Percentiles rank a stretch among this genome's conserved stretches.
Evolutionary conservation across 345 rosid genomes (phyloP).

Genomic region (Populus tremula): DNA sequence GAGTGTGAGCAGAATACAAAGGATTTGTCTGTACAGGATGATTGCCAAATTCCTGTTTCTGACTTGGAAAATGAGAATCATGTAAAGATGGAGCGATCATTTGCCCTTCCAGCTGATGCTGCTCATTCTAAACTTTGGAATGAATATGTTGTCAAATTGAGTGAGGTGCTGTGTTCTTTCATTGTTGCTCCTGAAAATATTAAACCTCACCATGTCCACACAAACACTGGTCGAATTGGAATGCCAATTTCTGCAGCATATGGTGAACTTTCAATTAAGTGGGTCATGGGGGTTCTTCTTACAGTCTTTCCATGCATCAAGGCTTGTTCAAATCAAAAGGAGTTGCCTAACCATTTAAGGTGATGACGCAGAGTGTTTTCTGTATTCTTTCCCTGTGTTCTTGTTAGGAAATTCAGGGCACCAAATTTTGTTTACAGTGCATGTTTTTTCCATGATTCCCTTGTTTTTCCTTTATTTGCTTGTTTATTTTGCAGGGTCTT

Average conservation of each 20-base stretch:
- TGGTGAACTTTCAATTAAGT: slow-evolving; percentile 64
- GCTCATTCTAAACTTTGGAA: slow-evolving; percentile 46
- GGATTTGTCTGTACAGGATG: slow-evolving; percentile 27
- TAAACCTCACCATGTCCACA: slow-evolving; percentile 36
- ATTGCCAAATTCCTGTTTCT: slow-evolving; percentile 21
- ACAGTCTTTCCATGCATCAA: slow-evolving; percentile 60
- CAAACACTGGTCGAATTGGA: slow-evolving; percentile 29
- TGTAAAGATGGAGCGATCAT: slow-evolving; percentile 25
- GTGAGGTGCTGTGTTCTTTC: slow-evolving; percentile 58
- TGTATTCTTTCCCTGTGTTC: not conserved
- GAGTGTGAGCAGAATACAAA: slow-evolving; percentile 44
- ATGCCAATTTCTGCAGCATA: slow-evolving; percentile 45
- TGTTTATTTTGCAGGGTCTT: slow-evolving; percentile 42
- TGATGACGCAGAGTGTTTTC: slow-evolving; percentile 9
- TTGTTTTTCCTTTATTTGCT: slow-evolving; percentile 1
- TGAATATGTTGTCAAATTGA: slow-evolving; percentile 47
- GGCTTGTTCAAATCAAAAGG: slow-evolving; percentile 59
- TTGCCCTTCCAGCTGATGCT: slow-evolving; percentile 28
- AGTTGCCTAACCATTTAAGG: slow-evolving; percentile 57
- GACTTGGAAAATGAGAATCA: slow-evolving; percentile 21
- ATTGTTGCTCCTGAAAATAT: slow-evolving; percentile 44
- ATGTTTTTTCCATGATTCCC: slow-evolving; percentile 5
- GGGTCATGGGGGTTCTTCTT: slow-evolving; percentile 60
- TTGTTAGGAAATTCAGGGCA: slow-evolving; percentile 6
- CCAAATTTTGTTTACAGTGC: not conserved